A percentile compares a stretch with the other conserved stretches of the same genome.
Conservation (phyloP, 2,329 filamentous ascomycete species). For the Colletotrichum eleusines region DNA sequence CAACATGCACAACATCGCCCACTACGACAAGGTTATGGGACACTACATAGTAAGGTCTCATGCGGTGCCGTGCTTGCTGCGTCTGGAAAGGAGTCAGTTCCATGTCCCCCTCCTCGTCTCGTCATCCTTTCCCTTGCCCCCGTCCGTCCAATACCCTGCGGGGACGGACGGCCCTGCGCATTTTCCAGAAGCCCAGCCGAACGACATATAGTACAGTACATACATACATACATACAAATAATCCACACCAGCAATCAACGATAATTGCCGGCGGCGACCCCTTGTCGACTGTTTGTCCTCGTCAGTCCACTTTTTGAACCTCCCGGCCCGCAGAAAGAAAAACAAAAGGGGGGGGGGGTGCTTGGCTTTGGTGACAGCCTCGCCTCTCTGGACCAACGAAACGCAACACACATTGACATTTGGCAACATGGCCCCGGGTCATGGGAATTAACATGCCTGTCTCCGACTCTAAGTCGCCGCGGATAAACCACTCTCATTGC, state of each 20-base stretch:
- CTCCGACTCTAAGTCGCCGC: conserved; percentile 23
- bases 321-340: background rate
- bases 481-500: conserved; percentile 39
- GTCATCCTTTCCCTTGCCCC: background rate
- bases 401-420: background rate
- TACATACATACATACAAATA: too few species aligned
- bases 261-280: background rate
- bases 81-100: background rate
- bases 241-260: conserved; percentile 8
- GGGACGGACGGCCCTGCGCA: too few species aligned
- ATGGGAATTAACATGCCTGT: conserved; percentile 6
- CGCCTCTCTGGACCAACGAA: conserved; percentile 10
- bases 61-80: conserved; percentile 1
- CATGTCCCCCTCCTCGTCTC: too few species aligned
- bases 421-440: conserved; percentile 3
- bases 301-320: too few species aligned
- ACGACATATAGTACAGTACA: background rate
- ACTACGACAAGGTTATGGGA: conserved; percentile 19
- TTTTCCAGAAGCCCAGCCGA: conserved; percentile 39
- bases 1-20: conserved; percentile 35
- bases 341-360: too few species aligned
- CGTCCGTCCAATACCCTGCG: background rate
- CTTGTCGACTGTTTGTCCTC: background rate
- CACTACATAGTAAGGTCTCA: background rate
- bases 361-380: background rate